phyloP scores from a whole-genome alignment of 345 rosid species.

The Salix viminalis region DNA sequence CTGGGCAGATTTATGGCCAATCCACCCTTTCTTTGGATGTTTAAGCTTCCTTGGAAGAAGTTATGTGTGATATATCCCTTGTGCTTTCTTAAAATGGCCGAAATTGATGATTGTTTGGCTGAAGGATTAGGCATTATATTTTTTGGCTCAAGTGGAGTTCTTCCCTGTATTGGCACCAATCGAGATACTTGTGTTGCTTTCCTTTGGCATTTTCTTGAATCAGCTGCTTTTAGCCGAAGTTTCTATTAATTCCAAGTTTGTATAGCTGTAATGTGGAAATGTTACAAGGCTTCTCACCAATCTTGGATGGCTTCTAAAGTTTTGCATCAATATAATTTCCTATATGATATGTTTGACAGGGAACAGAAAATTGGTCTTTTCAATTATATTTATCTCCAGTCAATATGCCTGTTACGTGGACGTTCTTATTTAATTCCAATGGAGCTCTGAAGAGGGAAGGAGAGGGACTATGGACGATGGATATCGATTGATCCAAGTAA shows the following conservation, averaged over 20 bases:
- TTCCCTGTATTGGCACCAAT: neutral
- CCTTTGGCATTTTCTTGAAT: neutral
- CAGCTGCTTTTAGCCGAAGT: too few relatives aligned
- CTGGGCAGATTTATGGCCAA: neutral
- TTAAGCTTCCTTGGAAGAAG: neutral
- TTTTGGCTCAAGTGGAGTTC: neutral
- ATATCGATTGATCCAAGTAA: too few relatives aligned
- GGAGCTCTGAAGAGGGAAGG: neutral
- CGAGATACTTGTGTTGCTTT: neutral
- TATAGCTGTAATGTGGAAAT: neutral
- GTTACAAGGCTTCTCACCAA: neutral
- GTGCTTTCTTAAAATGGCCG: constrained; percentile 27
- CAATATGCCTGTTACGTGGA: neutral
- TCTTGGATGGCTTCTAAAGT: neutral
- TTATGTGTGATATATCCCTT: neutral
- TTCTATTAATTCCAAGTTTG: neutral
- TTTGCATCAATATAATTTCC: neutral
- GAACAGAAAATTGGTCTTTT: neutral
- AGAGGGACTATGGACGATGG: too few relatives aligned
- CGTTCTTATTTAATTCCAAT: neutral
- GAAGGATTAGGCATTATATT: constrained; percentile 41
- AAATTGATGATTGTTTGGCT: constrained; percentile 57
- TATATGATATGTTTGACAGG: neutral
- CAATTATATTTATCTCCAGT: neutral
- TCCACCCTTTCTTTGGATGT: neutral